A percentile compares a stretch with the other conserved stretches of the same genome.
phyloP scores from a whole-genome alignment of 768 basidiomycete genomes.

The Boletus vinaceobasis region DNA sequence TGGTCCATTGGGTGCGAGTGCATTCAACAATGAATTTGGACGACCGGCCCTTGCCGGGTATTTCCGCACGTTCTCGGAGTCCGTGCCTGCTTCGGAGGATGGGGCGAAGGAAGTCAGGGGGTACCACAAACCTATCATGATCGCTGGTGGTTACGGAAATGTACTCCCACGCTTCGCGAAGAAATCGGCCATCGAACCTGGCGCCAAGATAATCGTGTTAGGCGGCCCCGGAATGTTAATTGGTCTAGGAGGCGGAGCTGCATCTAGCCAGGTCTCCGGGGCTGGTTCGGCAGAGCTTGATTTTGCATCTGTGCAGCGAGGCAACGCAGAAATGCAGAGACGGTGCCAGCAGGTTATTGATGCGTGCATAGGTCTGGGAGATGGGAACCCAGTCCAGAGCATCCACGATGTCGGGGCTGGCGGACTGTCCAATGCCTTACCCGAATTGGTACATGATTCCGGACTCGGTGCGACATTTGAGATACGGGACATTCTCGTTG shows the following conservation, averaged over 20 bases:
- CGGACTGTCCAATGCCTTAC: constrained; percentile 92
- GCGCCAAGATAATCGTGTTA: constrained; percentile 86
- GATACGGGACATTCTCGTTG: constrained; percentile 89
- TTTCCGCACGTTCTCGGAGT: constrained; percentile 91
- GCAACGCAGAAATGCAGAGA: constrained; percentile 98
- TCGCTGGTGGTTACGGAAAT: constrained; percentile 95
- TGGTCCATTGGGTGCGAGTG: constrained; percentile 89
- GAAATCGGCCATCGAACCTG: constrained; percentile 74
- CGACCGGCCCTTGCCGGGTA: constrained; percentile 90
- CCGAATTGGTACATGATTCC: constrained; percentile 95
- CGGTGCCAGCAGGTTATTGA: constrained; percentile 98
- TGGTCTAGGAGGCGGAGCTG: constrained; percentile 95
- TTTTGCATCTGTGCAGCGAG: constrained; percentile 96
- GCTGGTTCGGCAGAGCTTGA: constrained; percentile 90
- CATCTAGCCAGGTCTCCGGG: constrained; percentile 90
- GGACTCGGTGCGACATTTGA: constrained; percentile 89
- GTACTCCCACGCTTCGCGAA: constrained; percentile 80
- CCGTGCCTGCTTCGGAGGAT: constrained; percentile 53
- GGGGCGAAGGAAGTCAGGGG: constrained; percentile 70
- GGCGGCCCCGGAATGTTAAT: constrained; percentile 97
- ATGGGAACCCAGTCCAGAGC: constrained; percentile 80
- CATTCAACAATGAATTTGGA: constrained; percentile 99
- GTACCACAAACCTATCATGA: constrained; percentile 99
- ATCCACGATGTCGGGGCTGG: constrained; percentile 99
- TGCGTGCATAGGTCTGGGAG: constrained; percentile 64